Conservation (phyloP, 306 rosid species). For the Leucaena leucocephala region DNA sequence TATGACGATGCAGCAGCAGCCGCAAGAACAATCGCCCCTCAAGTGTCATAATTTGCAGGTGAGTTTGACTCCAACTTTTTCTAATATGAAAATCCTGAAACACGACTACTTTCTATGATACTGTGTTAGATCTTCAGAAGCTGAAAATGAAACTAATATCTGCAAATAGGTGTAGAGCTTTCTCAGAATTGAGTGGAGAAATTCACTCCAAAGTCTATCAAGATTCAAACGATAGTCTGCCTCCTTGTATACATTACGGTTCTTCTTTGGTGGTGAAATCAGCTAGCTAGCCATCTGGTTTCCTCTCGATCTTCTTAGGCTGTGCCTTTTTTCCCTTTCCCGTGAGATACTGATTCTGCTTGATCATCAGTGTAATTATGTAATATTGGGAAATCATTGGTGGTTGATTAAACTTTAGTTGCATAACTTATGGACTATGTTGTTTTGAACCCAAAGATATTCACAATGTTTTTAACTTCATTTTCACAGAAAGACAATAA, state of each 20-base stretch:
- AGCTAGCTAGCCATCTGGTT: neutral
- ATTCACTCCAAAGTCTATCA: neutral
- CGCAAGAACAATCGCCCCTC: constrained; percentile 12
- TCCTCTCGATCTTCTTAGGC: neutral
- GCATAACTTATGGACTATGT: neutral
- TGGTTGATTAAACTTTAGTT: constrained; percentile 10
- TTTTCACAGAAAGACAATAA: constrained; percentile 28
- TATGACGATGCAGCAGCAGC: constrained; percentile 25
- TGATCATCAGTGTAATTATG: neutral
- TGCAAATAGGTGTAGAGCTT: neutral
- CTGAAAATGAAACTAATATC: neutral
- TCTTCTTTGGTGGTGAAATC: neutral
- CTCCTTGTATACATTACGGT: neutral
- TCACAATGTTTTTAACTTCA: neutral
- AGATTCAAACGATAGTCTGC: neutral
- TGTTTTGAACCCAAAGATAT: neutral
- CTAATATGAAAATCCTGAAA: neutral
- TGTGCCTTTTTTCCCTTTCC: neutral
- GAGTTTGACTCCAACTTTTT: constrained; percentile 38
- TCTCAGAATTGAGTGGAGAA: neutral
- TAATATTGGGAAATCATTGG: neutral
- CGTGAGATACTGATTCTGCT: neutral
- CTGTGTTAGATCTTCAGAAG: neutral
- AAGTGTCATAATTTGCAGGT: constrained; percentile 39
- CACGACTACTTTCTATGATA: neutral